Evolutionary conservation across 2,329 filamentous ascomycete genomes (phyloP), one percentile per base, ranked within the genome.

Genomic region (Aspergillus caelatus): DNA sequence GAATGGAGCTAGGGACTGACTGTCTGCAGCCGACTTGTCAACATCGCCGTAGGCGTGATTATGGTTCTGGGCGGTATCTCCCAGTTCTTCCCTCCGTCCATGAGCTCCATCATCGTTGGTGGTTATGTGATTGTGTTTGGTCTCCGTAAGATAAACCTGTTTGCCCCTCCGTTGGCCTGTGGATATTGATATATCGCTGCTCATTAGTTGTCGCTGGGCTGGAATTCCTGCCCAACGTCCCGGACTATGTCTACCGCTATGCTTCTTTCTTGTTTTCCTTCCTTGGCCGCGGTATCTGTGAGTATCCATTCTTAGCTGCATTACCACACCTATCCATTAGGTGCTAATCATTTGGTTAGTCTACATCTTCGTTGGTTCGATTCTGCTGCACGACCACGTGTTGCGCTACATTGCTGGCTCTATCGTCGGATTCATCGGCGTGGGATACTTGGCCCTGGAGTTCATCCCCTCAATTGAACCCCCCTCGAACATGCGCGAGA

Each of bases 181-280:
- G 66, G 58, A 53, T 63, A 61, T 70, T 77, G 62, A 78, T 68
- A 34, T 57, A 58, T 45, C 64, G 10, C 43, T 61, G 57, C 34
- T 41, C 36, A 66, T 23, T 59, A 91, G 89, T 86, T 69, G 89
- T 92, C 68, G 90, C 84, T 53, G 85, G 91, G 56, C 86, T 93
- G 71, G 95, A 99, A 81, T 96, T 98, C 83, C 91, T 82, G 45
- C 80, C 80, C 56, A 77, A 97, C 80, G 94, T 97, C 72, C 94
- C 95, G 57, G 92, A 94, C 64, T 94, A 97, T 78, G 86, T 97
- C 60, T 91, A 93, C 63, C 90, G 93, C 81, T 97, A 98, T 83
- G 94, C 93, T 60, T 96, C 93, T 12, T 99, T 99, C 85, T 89
- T 98, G 80, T 98, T 98, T 85, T 96, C 92, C 62, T 98, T 99